Evolutionary conservation across 2,329 filamentous ascomycete species (phyloP).

Genomic region (Beauveria brongniartii): DNA sequence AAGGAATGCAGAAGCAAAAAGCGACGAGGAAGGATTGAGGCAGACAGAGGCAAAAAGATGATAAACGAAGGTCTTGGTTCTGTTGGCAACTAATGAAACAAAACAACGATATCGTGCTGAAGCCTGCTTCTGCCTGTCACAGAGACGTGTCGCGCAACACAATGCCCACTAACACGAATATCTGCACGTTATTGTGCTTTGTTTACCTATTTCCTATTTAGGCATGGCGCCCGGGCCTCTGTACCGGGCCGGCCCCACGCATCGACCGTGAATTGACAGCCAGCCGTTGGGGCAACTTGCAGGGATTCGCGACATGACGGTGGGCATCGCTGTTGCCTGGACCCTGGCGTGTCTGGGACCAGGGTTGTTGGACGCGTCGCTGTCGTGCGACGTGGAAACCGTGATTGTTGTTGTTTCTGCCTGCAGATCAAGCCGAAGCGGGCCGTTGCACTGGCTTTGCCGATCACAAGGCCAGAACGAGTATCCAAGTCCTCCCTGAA

Average conservation of each 20-base stretch:
- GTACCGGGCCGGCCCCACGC: slow-evolving; percentile 14
- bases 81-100: slow-evolving; percentile 6
- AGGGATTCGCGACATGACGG: slow-evolving; percentile 3
- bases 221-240: slow-evolving; percentile 25
- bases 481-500: neutral
- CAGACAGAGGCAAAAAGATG: neutral
- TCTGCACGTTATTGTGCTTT: slow-evolving; percentile 19
- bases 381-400: neutral
- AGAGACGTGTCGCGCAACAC: slow-evolving; percentile 8
- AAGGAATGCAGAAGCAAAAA: neutral
- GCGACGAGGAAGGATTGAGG: neutral
- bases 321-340: neutral
- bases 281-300: slow-evolving; percentile 18
- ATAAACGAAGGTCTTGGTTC: neutral
- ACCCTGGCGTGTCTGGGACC: neutral
- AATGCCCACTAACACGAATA: slow-evolving; percentile 9
- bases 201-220: slow-evolving; percentile 39
- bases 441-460: neutral
- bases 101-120: slow-evolving; percentile 5
- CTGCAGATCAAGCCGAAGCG: neutral
- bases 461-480: neutral
- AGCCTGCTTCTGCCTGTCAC: slow-evolving; percentile 11
- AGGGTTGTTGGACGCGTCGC: neutral
- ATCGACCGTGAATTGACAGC: slow-evolving; percentile 19
- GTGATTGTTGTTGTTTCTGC: neutral